phyloP scores from a whole-genome alignment of 305 asterid species.

The Fraxinus dipetala region DNA sequence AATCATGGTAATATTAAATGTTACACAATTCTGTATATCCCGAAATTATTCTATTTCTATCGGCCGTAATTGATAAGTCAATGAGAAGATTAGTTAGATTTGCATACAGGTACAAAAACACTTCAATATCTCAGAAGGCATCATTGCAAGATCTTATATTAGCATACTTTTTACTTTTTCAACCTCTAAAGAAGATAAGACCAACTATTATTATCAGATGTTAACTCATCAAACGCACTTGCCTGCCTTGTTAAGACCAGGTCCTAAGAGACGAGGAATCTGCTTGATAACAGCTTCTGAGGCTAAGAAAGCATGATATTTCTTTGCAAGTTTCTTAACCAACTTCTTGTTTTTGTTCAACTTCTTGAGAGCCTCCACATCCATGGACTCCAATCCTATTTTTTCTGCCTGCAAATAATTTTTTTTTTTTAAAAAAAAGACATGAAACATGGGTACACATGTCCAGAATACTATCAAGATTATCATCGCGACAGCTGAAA shows the following conservation, averaged over 20 bases:
- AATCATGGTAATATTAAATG: background rate
- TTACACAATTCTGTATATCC: background rate
- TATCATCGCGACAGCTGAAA: background rate
- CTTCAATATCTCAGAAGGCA: background rate
- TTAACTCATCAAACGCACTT: too few relatives aligned
- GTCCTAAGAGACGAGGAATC: too few relatives aligned
- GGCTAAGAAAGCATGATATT: too few relatives aligned
- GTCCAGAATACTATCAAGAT: background rate
- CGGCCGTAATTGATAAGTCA: background rate
- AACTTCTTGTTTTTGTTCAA: too few relatives aligned
- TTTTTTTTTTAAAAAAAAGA: too few relatives aligned
- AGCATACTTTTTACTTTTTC: background rate
- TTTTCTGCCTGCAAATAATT: slow-evolving; percentile 35
- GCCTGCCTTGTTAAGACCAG: too few relatives aligned
- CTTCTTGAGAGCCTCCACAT: too few relatives aligned
- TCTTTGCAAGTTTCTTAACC: too few relatives aligned
- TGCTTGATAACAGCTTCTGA: too few relatives aligned
- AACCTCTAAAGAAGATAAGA: background rate
- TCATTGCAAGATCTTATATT: background rate
- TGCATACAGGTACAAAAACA: background rate
- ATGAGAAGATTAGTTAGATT: background rate
- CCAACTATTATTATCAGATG: background rate
- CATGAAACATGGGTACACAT: background rate
- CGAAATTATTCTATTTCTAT: background rate
- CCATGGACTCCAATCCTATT: too few relatives aligned